Evolutionary conservation across 371 early-diverging fungal genomes (phyloP).

Genomic region (Mucor mucedo): DNA sequence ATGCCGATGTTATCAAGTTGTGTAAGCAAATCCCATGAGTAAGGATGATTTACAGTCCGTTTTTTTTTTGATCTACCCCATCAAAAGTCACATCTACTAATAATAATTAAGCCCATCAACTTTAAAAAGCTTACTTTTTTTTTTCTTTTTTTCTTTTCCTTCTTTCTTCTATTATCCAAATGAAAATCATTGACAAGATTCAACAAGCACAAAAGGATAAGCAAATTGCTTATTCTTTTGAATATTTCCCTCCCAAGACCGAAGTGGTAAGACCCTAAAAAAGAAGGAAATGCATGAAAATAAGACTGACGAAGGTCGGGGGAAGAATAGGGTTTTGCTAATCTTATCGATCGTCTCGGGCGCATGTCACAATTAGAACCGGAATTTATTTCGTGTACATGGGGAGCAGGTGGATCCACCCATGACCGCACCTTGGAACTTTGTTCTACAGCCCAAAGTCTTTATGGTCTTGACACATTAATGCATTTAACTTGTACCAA

Average conservation of each 20-base stretch:
- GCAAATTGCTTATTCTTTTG: constrained; percentile 81
- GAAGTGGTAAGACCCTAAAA: constrained; percentile 63
- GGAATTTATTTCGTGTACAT: constrained; percentile 92
- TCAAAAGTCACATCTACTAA: constrained; percentile 27
- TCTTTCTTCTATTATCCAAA: constrained; percentile 25
- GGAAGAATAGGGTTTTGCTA: constrained; percentile 73
- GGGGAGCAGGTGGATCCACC: constrained; percentile 96
- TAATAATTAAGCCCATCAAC: not conserved
- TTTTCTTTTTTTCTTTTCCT: not conserved
- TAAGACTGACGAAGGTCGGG: not conserved
- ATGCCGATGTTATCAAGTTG: too few species aligned
- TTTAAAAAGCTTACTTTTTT: not conserved
- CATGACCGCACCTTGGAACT: constrained; percentile 84
- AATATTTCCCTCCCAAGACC: constrained; percentile 98
- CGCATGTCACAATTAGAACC: constrained; percentile 89
- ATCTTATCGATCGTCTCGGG: constrained; percentile 90
- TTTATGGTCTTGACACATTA: constrained; percentile 87
- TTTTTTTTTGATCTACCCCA: not conserved
- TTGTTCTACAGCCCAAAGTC: constrained; percentile 82
- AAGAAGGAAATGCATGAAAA: not conserved
- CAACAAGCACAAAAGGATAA: constrained; percentile 41
- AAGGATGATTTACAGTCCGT: not conserved
- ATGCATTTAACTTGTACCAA: constrained; percentile 98
- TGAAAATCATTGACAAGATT: constrained; percentile 70
- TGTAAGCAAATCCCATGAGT: too few species aligned